Evolutionary conservation across 306 rosid species (phyloP), one percentile per base, ranked within the genome.

Genomic region (Medicago ruthenica): DNA sequence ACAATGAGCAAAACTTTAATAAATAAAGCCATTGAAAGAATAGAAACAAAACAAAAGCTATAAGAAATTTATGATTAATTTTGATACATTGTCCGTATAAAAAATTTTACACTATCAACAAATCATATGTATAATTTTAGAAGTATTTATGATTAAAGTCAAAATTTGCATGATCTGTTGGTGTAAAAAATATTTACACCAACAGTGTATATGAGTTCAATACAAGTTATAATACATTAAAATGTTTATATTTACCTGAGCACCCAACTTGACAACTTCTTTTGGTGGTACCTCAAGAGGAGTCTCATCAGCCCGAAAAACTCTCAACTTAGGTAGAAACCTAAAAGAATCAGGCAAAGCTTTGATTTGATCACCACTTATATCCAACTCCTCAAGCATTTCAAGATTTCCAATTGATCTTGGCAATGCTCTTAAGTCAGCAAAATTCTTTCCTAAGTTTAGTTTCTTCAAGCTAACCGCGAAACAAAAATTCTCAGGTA

Each of bases 331-430:
- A 7, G 90, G 87, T 75, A 95, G 86, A 78, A 85, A 67, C 79
- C 85, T 84, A 88, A 95, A 89, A 6, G 97, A 95, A 31, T 88
- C 93, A 0, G 97, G 99, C 45, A 95, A 59, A 75, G 37, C 51
- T 82, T 84, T 87, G 51, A 95, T 92, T 82, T 95, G 99, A 80
- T 92, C 78, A 62, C 85, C 90, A 80, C 99, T 92, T 69, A 95
- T 95, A 73, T 95, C 96, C 83, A 95, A 84, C 83, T 95, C 99
- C 88, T 95, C 97, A 40, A 95, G 97, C 88, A 81, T 81, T 80
- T 90, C 93, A 64, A 95, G 97, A 42, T 92, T 88, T 48, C 99
- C 99, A 7, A 95, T 85, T 18, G 97, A 85, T 54, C 76, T 81
- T 13, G 99, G 97, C 87, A 95, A 88, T 73, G 90, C 84, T 84